Evolutionary conservation across 345 rosid species (phyloP), one percentile per base, ranked within the genome.

Genomic region (Gossypium longicalyx): DNA sequence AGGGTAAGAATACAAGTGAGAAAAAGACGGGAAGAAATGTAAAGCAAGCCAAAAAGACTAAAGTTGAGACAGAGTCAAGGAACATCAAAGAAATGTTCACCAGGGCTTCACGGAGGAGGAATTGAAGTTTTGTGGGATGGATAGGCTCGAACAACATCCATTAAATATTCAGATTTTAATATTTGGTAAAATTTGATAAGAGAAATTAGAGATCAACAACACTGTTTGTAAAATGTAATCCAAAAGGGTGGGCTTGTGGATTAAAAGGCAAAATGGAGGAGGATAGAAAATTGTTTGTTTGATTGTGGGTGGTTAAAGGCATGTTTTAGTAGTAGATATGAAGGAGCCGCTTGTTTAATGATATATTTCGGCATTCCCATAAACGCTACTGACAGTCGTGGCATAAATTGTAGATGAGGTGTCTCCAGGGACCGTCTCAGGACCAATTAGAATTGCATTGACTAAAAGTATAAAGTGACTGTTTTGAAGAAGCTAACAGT

Each of bases 11-110:
- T 15, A 83, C 63, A 71, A 60, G 52, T 16, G 89, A 79, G 10
- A 86, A 67, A 60, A 92, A 82, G 83, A 71, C 76, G 6, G 77
- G 73, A 67, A 85, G 81, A 82, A 74, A 27, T 72, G 85, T 80
- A 59, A 91, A 78, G 82, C 92, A 82, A 82, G 74, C 84, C 49
- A 91, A 89, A 77, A 90, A 84, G 81, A 86, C 85, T 2, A 92
- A 88, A 81, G 45, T 84, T 41, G 97, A 88, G 91, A 88, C 92
- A 2, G 91, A 88, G 77, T 92, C 95, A 69, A 81, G 75, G 82
- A 92, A 87, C 83, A 92, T 92, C 72, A 89, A 75, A 80, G 98
- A 92, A 53, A 92, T 94, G 98, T 94, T 94, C 70, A 72, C 83
- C 77, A 88, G 94, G 84, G 95, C 93, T 73, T 85, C 87, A 12